These are phyloP conservation scores for Wickerhamiella domercqiae DNA, from an alignment of 805 yeast species.

Conservation along the genomic window DNA sequence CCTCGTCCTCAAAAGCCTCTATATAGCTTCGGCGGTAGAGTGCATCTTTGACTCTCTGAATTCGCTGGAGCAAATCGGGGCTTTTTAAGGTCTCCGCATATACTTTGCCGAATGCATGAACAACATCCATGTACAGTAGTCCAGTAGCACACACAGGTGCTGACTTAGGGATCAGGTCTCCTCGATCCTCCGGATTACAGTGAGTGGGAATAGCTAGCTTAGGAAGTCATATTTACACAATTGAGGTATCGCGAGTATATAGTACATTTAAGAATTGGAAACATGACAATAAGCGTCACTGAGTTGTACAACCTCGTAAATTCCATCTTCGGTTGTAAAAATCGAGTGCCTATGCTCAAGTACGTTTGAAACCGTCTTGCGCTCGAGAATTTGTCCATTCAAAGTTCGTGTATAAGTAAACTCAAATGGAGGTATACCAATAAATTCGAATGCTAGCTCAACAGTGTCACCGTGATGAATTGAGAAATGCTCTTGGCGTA, in stretches of 20 bases:
- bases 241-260: too few species aligned
- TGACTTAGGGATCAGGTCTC: too few species aligned
- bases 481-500: conserved; percentile 64
- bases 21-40: conserved; percentile 56
- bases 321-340: conserved; percentile 74
- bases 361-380: conserved; percentile 42
- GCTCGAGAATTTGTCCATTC: conserved; percentile 39
- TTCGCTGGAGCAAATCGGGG: conserved; percentile 25
- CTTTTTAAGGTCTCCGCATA: conserved; percentile 16
- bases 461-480: conserved; percentile 93
- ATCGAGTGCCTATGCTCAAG: conserved; percentile 53
- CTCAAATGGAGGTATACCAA: conserved; percentile 83
- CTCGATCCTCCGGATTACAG: too few species aligned
- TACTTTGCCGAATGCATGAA: conserved; percentile 18
- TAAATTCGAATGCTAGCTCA: conserved; percentile 65
- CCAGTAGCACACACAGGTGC: too few species aligned
- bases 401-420: conserved; percentile 64
- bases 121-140: too few species aligned
- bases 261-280: neutral
- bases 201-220: too few species aligned
- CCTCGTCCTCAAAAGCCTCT: conserved; percentile 49
- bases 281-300: conserved; percentile 60
- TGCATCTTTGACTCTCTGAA: conserved; percentile 58
- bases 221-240: too few species aligned
- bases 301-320: conserved; percentile 84